phyloP scores from a whole-genome alignment of 257 asterid genomes.

The Solanum chiquidenum region DNA sequence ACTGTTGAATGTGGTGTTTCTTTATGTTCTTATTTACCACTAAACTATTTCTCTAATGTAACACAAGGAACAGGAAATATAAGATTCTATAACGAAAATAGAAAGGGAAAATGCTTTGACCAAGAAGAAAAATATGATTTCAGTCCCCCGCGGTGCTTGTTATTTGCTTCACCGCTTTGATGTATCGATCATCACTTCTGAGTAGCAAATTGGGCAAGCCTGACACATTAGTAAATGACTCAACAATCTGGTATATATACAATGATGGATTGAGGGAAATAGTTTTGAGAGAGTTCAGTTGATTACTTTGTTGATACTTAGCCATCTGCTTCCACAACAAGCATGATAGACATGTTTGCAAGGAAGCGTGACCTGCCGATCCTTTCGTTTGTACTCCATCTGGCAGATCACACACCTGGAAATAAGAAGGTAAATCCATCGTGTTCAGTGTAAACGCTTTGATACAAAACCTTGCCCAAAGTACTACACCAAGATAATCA shows the following conservation, averaged over 20 bases:
- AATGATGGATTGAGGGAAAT: background rate
- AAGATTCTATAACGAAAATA: background rate
- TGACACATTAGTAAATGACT: background rate
- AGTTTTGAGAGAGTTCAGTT: background rate
- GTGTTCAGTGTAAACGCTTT: background rate
- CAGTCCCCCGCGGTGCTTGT: background rate
- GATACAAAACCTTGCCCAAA: background rate
- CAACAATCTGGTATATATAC: background rate
- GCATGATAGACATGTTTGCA: conserved; percentile 83
- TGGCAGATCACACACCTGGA: conserved; percentile 94
- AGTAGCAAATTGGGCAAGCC: conserved; percentile 9
- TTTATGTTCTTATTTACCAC: background rate
- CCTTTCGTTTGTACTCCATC: conserved; percentile 90
- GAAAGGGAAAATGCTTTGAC: background rate
- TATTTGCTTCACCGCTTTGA: conserved; percentile 3
- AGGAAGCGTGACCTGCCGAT: conserved; percentile 73
- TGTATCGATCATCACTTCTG: conserved; percentile 1
- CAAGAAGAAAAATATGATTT: background rate
- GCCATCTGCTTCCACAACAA: conserved; percentile 85
- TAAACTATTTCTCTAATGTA: background rate
- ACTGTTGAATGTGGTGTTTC: background rate
- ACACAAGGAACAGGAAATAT: background rate
- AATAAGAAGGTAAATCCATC: background rate
- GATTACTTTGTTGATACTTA: conserved; percentile 74
- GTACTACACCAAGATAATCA: background rate